Evolutionary conservation across 495 filamentous ascomycete species (phyloP).

Genomic region (Viridothelium virens): DNA sequence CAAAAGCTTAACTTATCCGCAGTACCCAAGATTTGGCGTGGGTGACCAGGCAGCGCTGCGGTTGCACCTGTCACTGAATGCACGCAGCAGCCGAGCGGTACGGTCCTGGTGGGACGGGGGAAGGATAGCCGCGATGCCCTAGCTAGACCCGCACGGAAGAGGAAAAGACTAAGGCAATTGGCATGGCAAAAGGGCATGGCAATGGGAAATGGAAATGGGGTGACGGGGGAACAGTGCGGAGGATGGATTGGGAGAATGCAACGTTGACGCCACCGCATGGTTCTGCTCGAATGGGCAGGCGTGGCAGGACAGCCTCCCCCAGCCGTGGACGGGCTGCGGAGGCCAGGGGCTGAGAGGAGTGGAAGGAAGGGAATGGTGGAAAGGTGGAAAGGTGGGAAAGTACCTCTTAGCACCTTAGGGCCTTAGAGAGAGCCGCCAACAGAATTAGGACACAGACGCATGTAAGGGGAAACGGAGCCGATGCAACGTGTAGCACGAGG

Average conservation of each 20-base stretch:
- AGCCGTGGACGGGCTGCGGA: slow-evolving; percentile 2
- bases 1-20: background rate
- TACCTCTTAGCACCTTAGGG: too few relatives aligned
- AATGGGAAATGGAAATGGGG: background rate
- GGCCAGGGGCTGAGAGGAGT: background rate
- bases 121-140: background rate
- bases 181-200: background rate
- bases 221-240: background rate
- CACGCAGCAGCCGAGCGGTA: background rate
- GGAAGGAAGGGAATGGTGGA: background rate
- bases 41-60: background rate
- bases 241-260: slow-evolving; percentile 6
- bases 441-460: slow-evolving; percentile 3
- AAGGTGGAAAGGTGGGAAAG: too few relatives aligned
- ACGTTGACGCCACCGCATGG: slow-evolving; percentile 9
- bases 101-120: background rate
- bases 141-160: too few relatives aligned
- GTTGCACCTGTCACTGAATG: slow-evolving; percentile 5
- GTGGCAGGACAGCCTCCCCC: background rate
- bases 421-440: background rate
- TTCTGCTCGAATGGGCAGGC: background rate
- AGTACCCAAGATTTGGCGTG: background rate
- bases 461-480: slow-evolving; percentile 11
- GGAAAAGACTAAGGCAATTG: too few relatives aligned
- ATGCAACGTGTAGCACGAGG: slow-evolving; percentile 12